Evolutionary conservation across 2,329 filamentous ascomycete species (phyloP).

Genomic region (Alternaria ventricosa): DNA sequence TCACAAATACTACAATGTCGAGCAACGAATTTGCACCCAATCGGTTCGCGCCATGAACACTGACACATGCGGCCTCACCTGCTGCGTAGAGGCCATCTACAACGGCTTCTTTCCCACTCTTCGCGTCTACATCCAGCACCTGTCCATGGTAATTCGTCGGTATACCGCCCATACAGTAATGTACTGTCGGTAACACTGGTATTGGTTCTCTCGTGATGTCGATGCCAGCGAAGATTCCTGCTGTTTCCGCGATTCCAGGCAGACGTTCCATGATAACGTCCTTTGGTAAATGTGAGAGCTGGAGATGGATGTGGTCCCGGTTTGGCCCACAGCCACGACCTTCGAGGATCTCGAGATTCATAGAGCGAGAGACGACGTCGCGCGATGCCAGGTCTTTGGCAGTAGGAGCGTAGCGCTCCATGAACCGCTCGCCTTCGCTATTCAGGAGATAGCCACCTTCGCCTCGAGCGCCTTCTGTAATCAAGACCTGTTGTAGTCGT

Average conservation of each 20-base stretch:
- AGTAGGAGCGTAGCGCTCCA: constrained; percentile 60
- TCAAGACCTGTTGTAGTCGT: constrained; percentile 41
- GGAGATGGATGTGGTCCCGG: constrained; percentile 57
- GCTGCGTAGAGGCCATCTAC: constrained; percentile 58
- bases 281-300: constrained; percentile 56
- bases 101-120: constrained; percentile 46
- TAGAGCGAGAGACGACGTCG: constrained; percentile 56
- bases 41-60: constrained; percentile 58
- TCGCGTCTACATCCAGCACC: constrained; percentile 49
- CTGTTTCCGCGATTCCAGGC: constrained; percentile 60
- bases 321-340: constrained; percentile 55
- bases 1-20: constrained; percentile 57
- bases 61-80: constrained; percentile 58
- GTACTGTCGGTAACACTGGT: constrained; percentile 59
- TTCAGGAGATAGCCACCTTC: constrained; percentile 61
- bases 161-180: constrained; percentile 61
- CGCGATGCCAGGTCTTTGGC: constrained; percentile 58
- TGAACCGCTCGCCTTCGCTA: constrained; percentile 57
- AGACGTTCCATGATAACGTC: constrained; percentile 57
- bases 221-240: constrained; percentile 57
- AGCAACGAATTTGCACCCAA: constrained; percentile 58
- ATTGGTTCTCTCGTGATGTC: constrained; percentile 59
- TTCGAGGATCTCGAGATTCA: constrained; percentile 59
- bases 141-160: constrained; percentile 59
- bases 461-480: constrained; percentile 58